A percentile compares a stretch with the other conserved stretches of the same genome.
Evolutionary conservation across 2,329 filamentous ascomycete genomes (phyloP).

Genomic region (Apiospora arundinis): DNA sequence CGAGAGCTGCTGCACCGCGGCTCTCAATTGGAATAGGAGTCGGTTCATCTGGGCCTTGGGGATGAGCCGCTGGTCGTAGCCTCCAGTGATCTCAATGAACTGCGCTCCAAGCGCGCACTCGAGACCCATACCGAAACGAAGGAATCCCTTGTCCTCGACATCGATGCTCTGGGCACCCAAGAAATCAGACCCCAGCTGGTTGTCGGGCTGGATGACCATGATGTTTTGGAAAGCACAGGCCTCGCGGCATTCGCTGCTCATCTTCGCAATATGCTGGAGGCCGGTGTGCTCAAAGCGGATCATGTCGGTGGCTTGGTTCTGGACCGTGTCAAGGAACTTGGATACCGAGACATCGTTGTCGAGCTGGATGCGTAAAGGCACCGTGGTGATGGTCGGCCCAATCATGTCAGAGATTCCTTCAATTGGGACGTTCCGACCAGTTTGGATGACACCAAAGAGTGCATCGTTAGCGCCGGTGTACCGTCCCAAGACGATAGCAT

Average conservation of each 20-base stretch:
- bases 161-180: slow-evolving; percentile 22
- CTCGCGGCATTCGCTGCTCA: slow-evolving; percentile 3
- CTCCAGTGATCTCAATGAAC: slow-evolving; percentile 17
- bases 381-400: slow-evolving; percentile 45
- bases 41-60: slow-evolving; percentile 23
- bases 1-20: slow-evolving; percentile 27
- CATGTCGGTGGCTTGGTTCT: slow-evolving; percentile 20
- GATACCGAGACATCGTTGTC: slow-evolving; percentile 37
- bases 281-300: slow-evolving; percentile 22
- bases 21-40: slow-evolving; percentile 21
- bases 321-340: slow-evolving; percentile 47
- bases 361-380: slow-evolving; percentile 45
- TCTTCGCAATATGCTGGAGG: slow-evolving; percentile 3
- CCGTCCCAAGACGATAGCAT: slow-evolving; percentile 45
- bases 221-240: slow-evolving; percentile 17
- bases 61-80: slow-evolving; percentile 20
- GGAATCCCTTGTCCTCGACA: not conserved
- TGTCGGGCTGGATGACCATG: slow-evolving; percentile 18
- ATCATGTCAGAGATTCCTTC: slow-evolving; percentile 26
- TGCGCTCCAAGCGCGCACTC: slow-evolving; percentile 6
- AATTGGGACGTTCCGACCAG: slow-evolving; percentile 40
- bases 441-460: slow-evolving; percentile 47
- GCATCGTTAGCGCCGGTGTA: slow-evolving; percentile 46
- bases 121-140: slow-evolving; percentile 14
- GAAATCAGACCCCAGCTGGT: slow-evolving; percentile 17